Conservation (phyloP, 371 early-diverging fungal genomes). For the Fennellomyces sp. region DNA sequence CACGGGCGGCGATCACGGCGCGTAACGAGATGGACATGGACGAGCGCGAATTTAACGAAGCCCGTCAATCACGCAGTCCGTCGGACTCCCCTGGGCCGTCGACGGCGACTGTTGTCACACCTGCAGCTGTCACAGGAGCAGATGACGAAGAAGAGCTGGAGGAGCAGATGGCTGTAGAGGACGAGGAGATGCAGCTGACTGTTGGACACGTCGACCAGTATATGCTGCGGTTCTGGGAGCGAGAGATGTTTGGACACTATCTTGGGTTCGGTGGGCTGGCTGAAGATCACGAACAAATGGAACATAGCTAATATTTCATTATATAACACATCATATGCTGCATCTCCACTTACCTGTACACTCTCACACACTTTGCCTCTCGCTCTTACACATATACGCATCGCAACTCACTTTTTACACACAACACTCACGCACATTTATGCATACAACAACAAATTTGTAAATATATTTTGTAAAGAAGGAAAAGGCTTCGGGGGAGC, state of each 20-base stretch:
- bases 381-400: not conserved
- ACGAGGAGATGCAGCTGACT: slow-evolving; percentile 36
- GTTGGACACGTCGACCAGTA: slow-evolving; percentile 75
- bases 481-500: not conserved
- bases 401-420: not conserved
- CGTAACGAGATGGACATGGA: slow-evolving; percentile 71
- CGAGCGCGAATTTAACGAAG: slow-evolving; percentile 65
- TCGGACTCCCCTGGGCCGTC: not conserved
- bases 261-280: slow-evolving; percentile 66
- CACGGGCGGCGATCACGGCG: slow-evolving; percentile 65
- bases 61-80: slow-evolving; percentile 21
- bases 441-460: not conserved
- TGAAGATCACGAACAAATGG: not conserved
- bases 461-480: not conserved
- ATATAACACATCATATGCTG: too few relatives aligned
- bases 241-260: slow-evolving; percentile 58
- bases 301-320: not conserved
- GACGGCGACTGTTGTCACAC: not conserved
- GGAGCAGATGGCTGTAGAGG: not conserved
- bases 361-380: not conserved
- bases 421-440: not conserved
- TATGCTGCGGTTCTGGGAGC: slow-evolving; percentile 69
- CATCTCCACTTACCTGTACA: not conserved
- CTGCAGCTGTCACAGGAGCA: slow-evolving; percentile 3
- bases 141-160: not conserved